Conservation (phyloP, 179 eudicot species). For the Beta lomatogona region DNA sequence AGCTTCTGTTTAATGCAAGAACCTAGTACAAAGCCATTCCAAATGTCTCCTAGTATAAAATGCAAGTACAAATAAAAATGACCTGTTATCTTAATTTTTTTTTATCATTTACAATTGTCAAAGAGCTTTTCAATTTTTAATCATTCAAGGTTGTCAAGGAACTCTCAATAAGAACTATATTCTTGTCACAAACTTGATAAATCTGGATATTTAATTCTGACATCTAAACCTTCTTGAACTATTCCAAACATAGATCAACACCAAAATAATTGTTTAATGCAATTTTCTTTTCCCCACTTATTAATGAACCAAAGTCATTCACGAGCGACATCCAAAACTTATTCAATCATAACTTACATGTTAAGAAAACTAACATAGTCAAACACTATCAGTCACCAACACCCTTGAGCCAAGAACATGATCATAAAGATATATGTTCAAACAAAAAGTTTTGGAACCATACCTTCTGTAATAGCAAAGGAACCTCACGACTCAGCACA, state of each 20-base stretch:
- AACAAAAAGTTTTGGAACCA: slow-evolving; percentile 7
- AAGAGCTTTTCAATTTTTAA: too few species aligned
- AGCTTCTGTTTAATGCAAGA: not conserved
- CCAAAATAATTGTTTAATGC: too few species aligned
- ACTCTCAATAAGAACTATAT: not conserved
- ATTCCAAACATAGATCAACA: not conserved
- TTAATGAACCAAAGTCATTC: not conserved
- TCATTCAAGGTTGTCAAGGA: not conserved
- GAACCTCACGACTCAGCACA: slow-evolving; percentile 77
- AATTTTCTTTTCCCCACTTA: not conserved
- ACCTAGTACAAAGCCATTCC: not conserved
- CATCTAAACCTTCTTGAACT: not conserved
- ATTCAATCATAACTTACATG: not conserved
- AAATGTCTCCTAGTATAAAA: not conserved
- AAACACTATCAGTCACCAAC: not conserved
- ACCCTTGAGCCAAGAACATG: not conserved
- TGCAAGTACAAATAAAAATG: not conserved
- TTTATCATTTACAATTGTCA: too few species aligned
- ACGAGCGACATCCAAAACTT: not conserved
- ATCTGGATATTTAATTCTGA: not conserved
- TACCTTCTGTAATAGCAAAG: slow-evolving; percentile 76
- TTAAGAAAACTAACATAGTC: not conserved
- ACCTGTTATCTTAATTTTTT: not conserved
- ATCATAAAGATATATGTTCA: not conserved
- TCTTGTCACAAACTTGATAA: not conserved